Conservation (phyloP, 345 rosid genomes). For the Bruguiera gymnorhiza region DNA sequence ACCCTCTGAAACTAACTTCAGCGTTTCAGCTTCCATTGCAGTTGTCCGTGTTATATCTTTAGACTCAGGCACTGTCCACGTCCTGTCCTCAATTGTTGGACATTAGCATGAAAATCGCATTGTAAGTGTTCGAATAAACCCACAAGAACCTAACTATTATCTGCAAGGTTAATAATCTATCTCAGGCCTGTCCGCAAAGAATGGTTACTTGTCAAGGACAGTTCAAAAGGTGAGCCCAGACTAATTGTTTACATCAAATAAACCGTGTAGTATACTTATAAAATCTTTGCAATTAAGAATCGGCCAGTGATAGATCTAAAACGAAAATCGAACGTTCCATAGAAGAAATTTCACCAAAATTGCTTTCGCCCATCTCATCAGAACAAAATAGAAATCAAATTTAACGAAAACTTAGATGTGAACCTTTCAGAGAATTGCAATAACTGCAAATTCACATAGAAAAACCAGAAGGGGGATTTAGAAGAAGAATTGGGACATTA, state of each 20-base stretch:
- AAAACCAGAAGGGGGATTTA: too few relatives aligned
- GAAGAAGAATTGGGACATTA: constrained; percentile 18
- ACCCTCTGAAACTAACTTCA: constrained; percentile 75
- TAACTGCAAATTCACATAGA: neutral
- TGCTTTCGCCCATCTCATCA: constrained; percentile 7
- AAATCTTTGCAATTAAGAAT: neutral
- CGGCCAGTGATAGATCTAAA: constrained; percentile 20
- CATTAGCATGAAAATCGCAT: constrained; percentile 14
- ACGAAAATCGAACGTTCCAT: neutral
- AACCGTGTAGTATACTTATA: neutral
- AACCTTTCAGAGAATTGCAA: neutral
- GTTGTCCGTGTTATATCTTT: constrained; percentile 55
- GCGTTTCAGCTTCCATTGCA: constrained; percentile 62
- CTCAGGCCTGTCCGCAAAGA: neutral
- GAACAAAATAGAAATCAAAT: neutral
- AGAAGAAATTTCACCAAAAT: constrained; percentile 1
- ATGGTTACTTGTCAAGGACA: neutral
- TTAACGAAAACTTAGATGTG: neutral
- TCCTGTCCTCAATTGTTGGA: constrained; percentile 42
- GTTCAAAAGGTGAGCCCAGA: too few relatives aligned
- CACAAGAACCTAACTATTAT: too few relatives aligned
- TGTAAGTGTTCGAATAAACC: neutral
- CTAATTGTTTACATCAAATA: neutral
- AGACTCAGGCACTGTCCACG: constrained; percentile 69
- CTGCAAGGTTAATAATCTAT: constrained; percentile 9